phyloP scores from a whole-genome alignment of 1,284 basidiomycete genomes.

The Cryptococcus sp. region DNA sequence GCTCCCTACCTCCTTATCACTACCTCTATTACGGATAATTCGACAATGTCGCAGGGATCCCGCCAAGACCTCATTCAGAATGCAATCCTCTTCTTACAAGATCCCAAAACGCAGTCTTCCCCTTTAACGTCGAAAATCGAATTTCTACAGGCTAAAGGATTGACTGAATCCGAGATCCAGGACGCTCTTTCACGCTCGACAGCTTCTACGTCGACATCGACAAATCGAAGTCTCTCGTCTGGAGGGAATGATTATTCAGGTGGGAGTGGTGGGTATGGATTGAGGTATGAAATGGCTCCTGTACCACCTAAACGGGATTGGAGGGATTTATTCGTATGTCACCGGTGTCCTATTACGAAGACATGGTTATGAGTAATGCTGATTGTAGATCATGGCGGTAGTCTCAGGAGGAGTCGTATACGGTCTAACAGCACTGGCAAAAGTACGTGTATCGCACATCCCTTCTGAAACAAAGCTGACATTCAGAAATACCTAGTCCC shows the following conservation, averaged over 20 bases:
- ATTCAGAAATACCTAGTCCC: slow-evolving; percentile 84
- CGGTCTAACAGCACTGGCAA: slow-evolving; percentile 77
- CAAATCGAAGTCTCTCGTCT: neutral
- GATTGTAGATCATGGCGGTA: slow-evolving; percentile 78
- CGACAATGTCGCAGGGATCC: neutral
- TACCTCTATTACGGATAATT: too few species aligned
- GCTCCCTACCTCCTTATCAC: too few species aligned
- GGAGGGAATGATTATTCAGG: slow-evolving; percentile 7
- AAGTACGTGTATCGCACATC: slow-evolving; percentile 53
- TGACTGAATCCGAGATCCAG: slow-evolving; percentile 80
- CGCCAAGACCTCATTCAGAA: slow-evolving; percentile 70
- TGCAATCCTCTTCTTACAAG: slow-evolving; percentile 73
- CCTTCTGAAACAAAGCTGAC: neutral
- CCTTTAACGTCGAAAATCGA: slow-evolving; percentile 79
- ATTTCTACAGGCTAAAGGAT: slow-evolving; percentile 91
- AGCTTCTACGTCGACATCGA: too few species aligned
- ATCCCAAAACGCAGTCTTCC: slow-evolving; percentile 58
- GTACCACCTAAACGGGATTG: slow-evolving; percentile 64
- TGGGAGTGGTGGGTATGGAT: slow-evolving; percentile 7
- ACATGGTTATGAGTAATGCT: neutral
- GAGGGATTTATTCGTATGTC: slow-evolving; percentile 83
- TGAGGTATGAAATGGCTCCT: slow-evolving; percentile 28
- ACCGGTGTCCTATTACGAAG: too few species aligned
- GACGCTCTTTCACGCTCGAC: slow-evolving; percentile 56
- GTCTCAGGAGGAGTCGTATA: slow-evolving; percentile 86